A percentile compares a stretch with the other conserved stretches of the same genome.
phyloP scores from a whole-genome alignment of 371 early-diverging fungal species.

The Chytridium lagenaria region DNA sequence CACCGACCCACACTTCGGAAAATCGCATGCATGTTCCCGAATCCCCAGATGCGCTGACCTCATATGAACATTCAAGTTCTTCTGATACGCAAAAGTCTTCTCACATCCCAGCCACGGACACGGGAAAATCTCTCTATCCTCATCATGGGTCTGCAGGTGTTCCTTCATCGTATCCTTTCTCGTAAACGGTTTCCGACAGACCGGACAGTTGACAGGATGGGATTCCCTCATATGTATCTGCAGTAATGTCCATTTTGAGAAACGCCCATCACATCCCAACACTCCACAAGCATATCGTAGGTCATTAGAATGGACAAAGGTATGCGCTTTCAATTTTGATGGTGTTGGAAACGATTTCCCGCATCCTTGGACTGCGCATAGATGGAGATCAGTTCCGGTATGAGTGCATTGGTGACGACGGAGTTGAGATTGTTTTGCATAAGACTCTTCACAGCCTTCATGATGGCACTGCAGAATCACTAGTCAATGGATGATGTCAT shows the following conservation, averaged over 20 bases:
- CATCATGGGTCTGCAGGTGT: conserved; percentile 57
- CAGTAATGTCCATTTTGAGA: conserved; percentile 67
- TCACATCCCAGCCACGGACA: conserved; percentile 62
- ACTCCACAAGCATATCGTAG: conserved; percentile 62
- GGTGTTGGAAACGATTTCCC: conserved; percentile 57
- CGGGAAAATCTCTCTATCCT: conserved; percentile 29
- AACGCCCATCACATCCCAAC: conserved; percentile 52
- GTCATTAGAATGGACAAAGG: conserved; percentile 58
- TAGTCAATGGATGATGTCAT: not conserved
- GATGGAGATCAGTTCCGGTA: conserved; percentile 52
- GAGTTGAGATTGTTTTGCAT: conserved; percentile 63
- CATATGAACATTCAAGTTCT: conserved; percentile 52
- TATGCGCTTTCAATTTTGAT: conserved; percentile 63
- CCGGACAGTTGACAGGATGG: conserved; percentile 59
- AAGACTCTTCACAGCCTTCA: conserved; percentile 61
- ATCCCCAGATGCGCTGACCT: conserved; percentile 51
- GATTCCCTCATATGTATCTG: conserved; percentile 59
- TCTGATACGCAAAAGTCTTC: conserved; percentile 46
- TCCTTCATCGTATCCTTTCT: conserved; percentile 43
- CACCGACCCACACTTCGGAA: conserved; percentile 55
- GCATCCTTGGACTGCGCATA: conserved; percentile 58
- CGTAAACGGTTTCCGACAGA: conserved; percentile 61
- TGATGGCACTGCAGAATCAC: conserved; percentile 52
- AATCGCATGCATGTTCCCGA: conserved; percentile 50
- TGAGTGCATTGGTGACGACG: conserved; percentile 62